Base-by-base conservation (phyloP, 495 filamentous ascomycete species). In the Neurospora pannonica region DNA sequence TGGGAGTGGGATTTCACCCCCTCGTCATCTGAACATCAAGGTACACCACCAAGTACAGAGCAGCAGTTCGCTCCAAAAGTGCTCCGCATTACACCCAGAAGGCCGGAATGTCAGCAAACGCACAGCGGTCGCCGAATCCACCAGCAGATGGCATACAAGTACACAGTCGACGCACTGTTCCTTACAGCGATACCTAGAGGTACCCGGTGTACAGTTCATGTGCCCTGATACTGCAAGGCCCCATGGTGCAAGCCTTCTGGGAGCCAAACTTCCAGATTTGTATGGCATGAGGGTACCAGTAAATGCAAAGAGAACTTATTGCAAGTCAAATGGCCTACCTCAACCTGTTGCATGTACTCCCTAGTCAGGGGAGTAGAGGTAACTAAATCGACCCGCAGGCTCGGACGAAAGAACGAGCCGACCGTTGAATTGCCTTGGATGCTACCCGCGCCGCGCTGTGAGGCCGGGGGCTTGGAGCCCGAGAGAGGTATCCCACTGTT, bases 391-490 rank as follows among this genome's bases (percentile, higher is more conserved):
- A 67, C 54, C 13, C 78, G 76, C 76, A 76, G 75, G 73, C 79
- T 81, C 79, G 79, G 79, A 79, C 77, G 80, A 81, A 80, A 76
- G 46, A 81, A 80, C 78, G 80, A 70, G 78, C 79, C 79, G 79
- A 81, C 79, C 76, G 75, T 77, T 79, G 76, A 74, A 24, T 70
- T 71, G 72, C 48, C 38, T 70, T 38, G 37, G 36, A 38, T 70
- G 54, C 60, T 69, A 73, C 72, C 69, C 60, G 38, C 72, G 24
- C 72, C 69, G 36, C 36, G 38, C 42, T 69, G 39, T 70, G 54
- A 39, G 43, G n/a, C n/a, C n/a, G n/a, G n/a, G n/a, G 71, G 71
- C 69, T 72, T 70, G 70, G 70, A 74, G 34, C 72, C 76, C 72
- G 76, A 77, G 71, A 75, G 28, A 71, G 71, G 73, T 72, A 74